Conservation (phyloP, 768 basidiomycete genomes). For the Calvatia gigantea region DNA sequence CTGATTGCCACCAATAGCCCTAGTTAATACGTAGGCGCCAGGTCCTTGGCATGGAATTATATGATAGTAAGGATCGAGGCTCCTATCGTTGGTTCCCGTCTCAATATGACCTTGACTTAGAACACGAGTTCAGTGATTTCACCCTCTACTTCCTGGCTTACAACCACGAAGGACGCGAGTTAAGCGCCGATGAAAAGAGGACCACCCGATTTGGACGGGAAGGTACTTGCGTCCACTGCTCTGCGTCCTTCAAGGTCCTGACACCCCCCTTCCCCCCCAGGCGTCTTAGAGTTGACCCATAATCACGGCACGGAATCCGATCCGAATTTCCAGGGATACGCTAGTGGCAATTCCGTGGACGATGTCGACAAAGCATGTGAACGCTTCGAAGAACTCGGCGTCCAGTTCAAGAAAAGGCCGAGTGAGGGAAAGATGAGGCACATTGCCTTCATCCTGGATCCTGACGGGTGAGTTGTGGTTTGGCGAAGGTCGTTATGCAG, state of each 20-base stretch:
- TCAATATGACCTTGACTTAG: conserved; percentile 29
- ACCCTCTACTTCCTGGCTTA: conserved; percentile 87
- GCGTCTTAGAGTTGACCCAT: conserved; percentile 80
- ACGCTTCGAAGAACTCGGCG: conserved; percentile 76
- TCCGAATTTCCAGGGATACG: conserved; percentile 74
- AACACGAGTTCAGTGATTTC: conserved; percentile 54
- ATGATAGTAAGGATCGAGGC: conserved; percentile 40
- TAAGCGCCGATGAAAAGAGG: conserved; percentile 51
- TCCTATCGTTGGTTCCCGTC: background rate
- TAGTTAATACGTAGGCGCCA: conserved; percentile 16
- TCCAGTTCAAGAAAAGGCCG: conserved; percentile 84
- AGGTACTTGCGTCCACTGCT: too few relatives aligned
- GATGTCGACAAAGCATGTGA: conserved; percentile 81
- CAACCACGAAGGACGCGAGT: conserved; percentile 51
- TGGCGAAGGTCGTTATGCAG: background rate
- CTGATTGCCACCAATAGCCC: background rate
- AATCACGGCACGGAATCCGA: conserved; percentile 91
- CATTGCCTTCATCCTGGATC: conserved; percentile 84
- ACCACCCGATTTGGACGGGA: conserved; percentile 55
- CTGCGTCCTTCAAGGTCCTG: too few relatives aligned
- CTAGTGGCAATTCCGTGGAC: conserved; percentile 81
- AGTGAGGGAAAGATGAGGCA: conserved; percentile 83
- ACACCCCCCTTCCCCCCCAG: too few relatives aligned
- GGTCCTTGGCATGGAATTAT: conserved; percentile 75
- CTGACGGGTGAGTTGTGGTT: conserved; percentile 58